Percentiles rank a stretch among this genome's conserved stretches.
These are phyloP conservation scores for Cystofilobasidium ferigula DNA, from an alignment of 768 basidiomycete genomes.

Conservation along the genomic window DNA sequence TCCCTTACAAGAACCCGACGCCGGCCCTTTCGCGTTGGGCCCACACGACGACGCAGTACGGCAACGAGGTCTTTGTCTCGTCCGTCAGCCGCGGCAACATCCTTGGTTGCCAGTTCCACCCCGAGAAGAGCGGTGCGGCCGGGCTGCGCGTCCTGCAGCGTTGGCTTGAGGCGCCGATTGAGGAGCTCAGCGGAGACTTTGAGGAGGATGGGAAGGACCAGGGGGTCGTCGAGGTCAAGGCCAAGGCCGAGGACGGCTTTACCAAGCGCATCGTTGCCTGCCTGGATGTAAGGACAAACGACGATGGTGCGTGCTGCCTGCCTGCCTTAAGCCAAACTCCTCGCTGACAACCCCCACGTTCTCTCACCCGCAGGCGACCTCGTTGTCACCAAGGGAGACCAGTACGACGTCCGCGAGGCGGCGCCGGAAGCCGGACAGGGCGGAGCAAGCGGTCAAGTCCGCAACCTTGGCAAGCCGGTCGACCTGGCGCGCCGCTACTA, in stretches of 20 bases:
- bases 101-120: slow-evolving; percentile 92
- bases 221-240: neutral
- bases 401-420: slow-evolving; percentile 94
- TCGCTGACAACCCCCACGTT: neutral
- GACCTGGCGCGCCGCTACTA: slow-evolving; percentile 80
- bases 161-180: slow-evolving; percentile 52
- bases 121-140: slow-evolving; percentile 86
- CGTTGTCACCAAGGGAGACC: slow-evolving; percentile 98
- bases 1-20: slow-evolving; percentile 43
- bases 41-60: slow-evolving; percentile 82
- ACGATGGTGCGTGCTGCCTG: slow-evolving; percentile 41
- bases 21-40: slow-evolving; percentile 53
- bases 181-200: slow-evolving; percentile 28
- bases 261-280: slow-evolving; percentile 94
- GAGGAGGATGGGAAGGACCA: slow-evolving; percentile 1
- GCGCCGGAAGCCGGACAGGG: neutral
- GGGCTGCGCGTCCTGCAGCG: slow-evolving; percentile 67
- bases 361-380: slow-evolving; percentile 55
- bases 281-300: slow-evolving; percentile 94
- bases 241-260: slow-evolving; percentile 46
- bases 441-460: slow-evolving; percentile 45
- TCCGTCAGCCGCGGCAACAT: slow-evolving; percentile 70
- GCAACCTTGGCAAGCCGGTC: slow-evolving; percentile 96
- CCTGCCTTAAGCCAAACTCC: neutral
- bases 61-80: slow-evolving; percentile 81